phyloP scores from a whole-genome alignment of 192 early-diverging fungal genomes.

The Coemansia sp. region DNA sequence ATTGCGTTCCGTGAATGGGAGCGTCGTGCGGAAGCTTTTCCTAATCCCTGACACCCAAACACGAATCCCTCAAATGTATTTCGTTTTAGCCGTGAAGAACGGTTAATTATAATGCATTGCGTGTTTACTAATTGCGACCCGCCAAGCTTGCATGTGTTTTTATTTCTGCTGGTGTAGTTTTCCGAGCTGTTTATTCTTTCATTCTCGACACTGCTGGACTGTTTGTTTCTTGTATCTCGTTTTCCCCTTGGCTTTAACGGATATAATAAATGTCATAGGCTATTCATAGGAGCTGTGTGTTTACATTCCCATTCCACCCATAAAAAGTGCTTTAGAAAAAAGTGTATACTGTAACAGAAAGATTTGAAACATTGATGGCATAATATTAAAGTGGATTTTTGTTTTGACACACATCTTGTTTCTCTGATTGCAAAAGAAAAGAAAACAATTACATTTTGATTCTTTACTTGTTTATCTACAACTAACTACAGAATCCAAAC shows the following conservation, averaged over 20 bases:
- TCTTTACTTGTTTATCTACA: no score
- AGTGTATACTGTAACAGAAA: not conserved
- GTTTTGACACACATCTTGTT: no score
- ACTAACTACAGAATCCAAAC: no score
- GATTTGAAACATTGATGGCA: not conserved
- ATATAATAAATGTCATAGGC: constrained; percentile 5
- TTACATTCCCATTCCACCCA: not conserved
- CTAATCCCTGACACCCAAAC: not conserved
- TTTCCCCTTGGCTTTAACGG: not conserved
- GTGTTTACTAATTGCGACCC: no score
- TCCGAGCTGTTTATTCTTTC: constrained; percentile 4
- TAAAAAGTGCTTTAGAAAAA: no score
- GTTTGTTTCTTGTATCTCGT: constrained; percentile 7
- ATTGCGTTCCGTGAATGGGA: not conserved
- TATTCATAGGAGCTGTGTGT: not conserved
- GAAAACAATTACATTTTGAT: not conserved
- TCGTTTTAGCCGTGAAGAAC: not conserved
- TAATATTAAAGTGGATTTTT: no score
- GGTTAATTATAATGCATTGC: no score
- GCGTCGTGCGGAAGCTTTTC: not conserved
- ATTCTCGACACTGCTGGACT: constrained; percentile 1
- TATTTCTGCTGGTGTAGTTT: not conserved
- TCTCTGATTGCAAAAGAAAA: no score
- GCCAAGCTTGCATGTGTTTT: no score
- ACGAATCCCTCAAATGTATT: no score